phyloP scores from a whole-genome alignment of 345 rosid species.

The Brassica nigra region DNA sequence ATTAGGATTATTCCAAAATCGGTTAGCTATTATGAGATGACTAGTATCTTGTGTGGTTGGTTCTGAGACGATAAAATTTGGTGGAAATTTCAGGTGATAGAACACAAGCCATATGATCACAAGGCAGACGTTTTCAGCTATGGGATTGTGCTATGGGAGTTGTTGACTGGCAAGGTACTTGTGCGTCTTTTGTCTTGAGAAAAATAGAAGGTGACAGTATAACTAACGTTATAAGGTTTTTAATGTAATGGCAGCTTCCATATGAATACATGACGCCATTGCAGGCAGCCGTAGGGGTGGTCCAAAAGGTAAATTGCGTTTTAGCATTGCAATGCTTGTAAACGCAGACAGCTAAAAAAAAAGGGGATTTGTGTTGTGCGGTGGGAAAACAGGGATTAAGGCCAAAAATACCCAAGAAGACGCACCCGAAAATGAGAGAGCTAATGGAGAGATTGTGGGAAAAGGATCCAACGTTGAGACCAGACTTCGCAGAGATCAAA shows the following conservation, averaged over 20 bases:
- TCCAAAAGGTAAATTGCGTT: constrained; percentile 70
- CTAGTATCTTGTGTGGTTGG: not conserved
- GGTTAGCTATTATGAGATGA: constrained; percentile 12
- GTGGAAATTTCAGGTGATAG: constrained; percentile 72
- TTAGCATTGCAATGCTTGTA: not conserved
- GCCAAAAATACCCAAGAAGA: constrained; percentile 73
- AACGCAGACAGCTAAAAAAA: not conserved
- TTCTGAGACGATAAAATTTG: constrained; percentile 30
- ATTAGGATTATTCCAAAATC: not conserved
- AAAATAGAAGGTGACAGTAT: not conserved
- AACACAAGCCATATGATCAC: constrained; percentile 97
- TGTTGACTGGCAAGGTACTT: constrained; percentile 82
- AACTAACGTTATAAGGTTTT: not conserved
- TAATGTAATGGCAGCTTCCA: constrained; percentile 70
- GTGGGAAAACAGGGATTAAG: constrained; percentile 58
- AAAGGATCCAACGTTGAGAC: constrained; percentile 82
- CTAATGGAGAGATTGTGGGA: constrained; percentile 84
- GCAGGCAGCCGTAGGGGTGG: constrained; percentile 98
- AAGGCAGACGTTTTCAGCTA: constrained; percentile 96
- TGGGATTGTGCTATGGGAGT: constrained; percentile 88
- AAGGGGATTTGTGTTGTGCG: constrained; percentile 25
- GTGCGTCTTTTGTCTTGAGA: not conserved
- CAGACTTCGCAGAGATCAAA: constrained; percentile 79
- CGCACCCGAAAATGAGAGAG: constrained; percentile 63
- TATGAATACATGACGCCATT: constrained; percentile 89